Base-by-base conservation (phyloP, 1,284 basidiomycete species). In the Spongispora temasekensis region DNA sequence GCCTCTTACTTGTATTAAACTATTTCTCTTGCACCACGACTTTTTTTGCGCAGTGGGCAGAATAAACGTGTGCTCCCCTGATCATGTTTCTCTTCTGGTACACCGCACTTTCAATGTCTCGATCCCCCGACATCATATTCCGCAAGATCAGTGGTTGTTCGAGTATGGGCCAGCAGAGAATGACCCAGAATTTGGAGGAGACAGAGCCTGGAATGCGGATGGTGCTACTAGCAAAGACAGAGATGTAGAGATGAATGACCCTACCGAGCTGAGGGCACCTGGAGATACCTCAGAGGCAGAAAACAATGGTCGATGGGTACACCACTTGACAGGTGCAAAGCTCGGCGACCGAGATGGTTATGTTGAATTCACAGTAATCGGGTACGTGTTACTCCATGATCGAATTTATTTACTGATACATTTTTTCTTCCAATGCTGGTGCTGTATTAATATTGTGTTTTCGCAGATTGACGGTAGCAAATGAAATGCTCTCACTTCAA, bases 61-160 rank as follows among this genome's bases (percentile, higher is more conserved):
- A 61, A 87, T 98, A 62, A 96, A 89, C 63, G 82, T 98, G 25
- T 95, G 88, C 61, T 97, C 95, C 1, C 95, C 97, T 1, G 95
- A 97, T 62, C 97, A 98, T 71, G 83, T 99, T 58, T 95, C 95
- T 0, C 81, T 99, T 13, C 90, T 99, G 56, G 83, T 98, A 5
- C 94, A 97, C 70, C 90, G 90, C 58, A 97, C 94, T 8, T 99
- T 99, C 83, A 99, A 99, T 75, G 94, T 95, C 17, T 96, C 95
- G 9, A 98, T 99, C 74, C 94, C 95, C 1, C 87, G 93, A 58
- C 86, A 93, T 70, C 97, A 99, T 75, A 94, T 99, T 70, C 93
- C 89, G 4, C 80, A 76, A 25, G 88, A 91, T 53, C 77, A 85
- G 56, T 98, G 91, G 88, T 85, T 90, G 64, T 98, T 97, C 68